These are phyloP conservation scores for Circinella umbellata DNA, from an alignment of 371 early-diverging fungal genomes.

Conservation along the genomic window DNA sequence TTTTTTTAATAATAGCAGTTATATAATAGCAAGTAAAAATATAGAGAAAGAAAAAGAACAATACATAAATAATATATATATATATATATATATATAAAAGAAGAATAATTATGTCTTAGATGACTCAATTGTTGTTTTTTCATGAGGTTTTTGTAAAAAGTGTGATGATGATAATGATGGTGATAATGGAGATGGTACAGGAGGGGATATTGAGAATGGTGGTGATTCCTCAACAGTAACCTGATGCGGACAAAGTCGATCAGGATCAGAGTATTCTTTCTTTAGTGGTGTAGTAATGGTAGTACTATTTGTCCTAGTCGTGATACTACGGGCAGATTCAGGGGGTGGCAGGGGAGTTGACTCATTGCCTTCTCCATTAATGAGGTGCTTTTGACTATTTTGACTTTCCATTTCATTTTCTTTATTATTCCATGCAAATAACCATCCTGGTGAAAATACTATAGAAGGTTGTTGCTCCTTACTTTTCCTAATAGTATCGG, in stretches of 20 bases:
- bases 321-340: background rate
- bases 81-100: background rate
- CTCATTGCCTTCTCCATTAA: background rate
- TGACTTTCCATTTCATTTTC: background rate
- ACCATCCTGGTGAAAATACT: constrained; percentile 13
- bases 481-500: background rate
- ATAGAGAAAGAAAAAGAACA: no score
- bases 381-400: background rate
- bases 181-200: background rate
- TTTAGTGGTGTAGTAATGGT: background rate
- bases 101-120: background rate
- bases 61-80: background rate
- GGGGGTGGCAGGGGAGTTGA: background rate
- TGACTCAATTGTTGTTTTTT: background rate
- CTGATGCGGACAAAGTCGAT: constrained; percentile 6
- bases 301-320: no score
- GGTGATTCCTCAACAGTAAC: background rate
- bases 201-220: background rate
- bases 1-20: no score
- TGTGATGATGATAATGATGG: background rate
- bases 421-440: constrained; percentile 7
- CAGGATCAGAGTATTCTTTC: background rate
- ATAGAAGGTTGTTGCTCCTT: constrained; percentile 9
- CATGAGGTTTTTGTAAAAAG: constrained; percentile 4
- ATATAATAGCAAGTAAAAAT: no score